phyloP scores from a whole-genome alignment of 495 filamentous ascomycete genomes.

The Daldinia loculata region DNA sequence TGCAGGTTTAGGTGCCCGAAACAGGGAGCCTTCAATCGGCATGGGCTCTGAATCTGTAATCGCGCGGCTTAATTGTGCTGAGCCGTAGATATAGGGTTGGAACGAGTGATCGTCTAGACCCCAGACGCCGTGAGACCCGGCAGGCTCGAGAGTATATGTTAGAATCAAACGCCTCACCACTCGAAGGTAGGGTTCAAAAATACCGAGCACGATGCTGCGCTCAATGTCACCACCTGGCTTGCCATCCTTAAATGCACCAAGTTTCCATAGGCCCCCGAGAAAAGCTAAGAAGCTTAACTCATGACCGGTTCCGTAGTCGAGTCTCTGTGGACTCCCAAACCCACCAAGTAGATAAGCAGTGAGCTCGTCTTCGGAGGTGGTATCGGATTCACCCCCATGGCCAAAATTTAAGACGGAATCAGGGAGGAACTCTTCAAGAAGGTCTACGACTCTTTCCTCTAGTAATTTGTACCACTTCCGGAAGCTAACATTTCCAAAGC shows the following conservation, averaged over 20 bases:
- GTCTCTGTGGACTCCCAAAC: slow-evolving; percentile 86
- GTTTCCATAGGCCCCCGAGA: slow-evolving; percentile 87
- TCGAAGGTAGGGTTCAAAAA: slow-evolving; percentile 84
- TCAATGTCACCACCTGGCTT: slow-evolving; percentile 63
- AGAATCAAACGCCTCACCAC: slow-evolving; percentile 85
- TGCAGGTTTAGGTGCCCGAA: slow-evolving; percentile 72
- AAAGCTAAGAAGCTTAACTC: slow-evolving; percentile 96
- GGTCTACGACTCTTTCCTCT: slow-evolving; percentile 61
- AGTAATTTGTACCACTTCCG: slow-evolving; percentile 80
- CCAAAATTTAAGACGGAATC: slow-evolving; percentile 56
- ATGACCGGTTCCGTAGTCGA: slow-evolving; percentile 97
- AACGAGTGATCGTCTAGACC: slow-evolving; percentile 97
- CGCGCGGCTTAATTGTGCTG: slow-evolving; percentile 82
- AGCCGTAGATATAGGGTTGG: slow-evolving; percentile 95
- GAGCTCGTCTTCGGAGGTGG: slow-evolving; percentile 65
- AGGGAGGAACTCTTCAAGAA: slow-evolving; percentile 72
- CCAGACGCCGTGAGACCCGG: slow-evolving; percentile 96
- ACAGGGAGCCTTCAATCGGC: slow-evolving; percentile 77
- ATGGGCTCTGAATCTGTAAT: slow-evolving; percentile 69
- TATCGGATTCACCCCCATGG: slow-evolving; percentile 15
- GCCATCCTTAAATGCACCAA: slow-evolving; percentile 75
- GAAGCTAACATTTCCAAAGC: slow-evolving; percentile 93
- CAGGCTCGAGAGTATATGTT: slow-evolving; percentile 94
- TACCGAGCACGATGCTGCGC: slow-evolving; percentile 77
- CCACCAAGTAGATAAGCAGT: slow-evolving; percentile 81